Percentiles rank a stretch among this genome's conserved stretches.
Conservation (phyloP, 495 filamentous ascomycete species). For the Cercophora sp. region DNA sequence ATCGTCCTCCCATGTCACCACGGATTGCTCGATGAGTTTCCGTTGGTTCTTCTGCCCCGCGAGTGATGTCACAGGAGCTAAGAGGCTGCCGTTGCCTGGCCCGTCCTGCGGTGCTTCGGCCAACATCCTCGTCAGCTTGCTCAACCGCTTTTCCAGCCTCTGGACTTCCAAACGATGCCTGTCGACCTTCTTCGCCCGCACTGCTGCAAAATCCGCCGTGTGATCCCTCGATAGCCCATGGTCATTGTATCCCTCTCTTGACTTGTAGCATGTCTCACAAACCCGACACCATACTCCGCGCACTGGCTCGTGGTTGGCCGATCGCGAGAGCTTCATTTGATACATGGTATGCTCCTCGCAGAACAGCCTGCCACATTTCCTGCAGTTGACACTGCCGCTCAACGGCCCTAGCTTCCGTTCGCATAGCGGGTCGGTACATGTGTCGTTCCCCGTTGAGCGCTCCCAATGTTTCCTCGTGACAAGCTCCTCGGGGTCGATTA, state of each 20-base stretch:
- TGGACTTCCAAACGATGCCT: slow-evolving; percentile 80
- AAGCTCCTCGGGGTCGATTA: slow-evolving; percentile 81
- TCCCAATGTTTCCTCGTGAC: slow-evolving; percentile 91
- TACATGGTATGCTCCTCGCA: slow-evolving; percentile 99
- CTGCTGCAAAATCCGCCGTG: slow-evolving; percentile 59
- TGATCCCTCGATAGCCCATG: slow-evolving; percentile 70
- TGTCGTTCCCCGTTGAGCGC: slow-evolving; percentile 61
- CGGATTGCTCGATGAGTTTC: slow-evolving; percentile 79
- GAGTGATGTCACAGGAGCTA: slow-evolving; percentile 31
- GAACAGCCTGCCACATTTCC: slow-evolving; percentile 87
- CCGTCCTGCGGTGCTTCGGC: slow-evolving; percentile 63
- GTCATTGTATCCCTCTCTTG: slow-evolving; percentile 91
- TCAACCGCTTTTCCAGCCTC: slow-evolving; percentile 84
- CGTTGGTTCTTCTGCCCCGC: slow-evolving; percentile 57
- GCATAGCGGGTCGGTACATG: slow-evolving; percentile 83
- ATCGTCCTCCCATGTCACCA: slow-evolving; percentile 96
- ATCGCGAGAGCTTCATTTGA: slow-evolving; percentile 93
- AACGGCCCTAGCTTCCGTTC: slow-evolving; percentile 70
- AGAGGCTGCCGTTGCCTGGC: slow-evolving; percentile 21
- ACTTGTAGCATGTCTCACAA: slow-evolving; percentile 98
- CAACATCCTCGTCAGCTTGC: slow-evolving; percentile 81
- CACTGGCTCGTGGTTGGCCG: slow-evolving; percentile 87
- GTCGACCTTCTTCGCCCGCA: slow-evolving; percentile 75
- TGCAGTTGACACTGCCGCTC: slow-evolving; percentile 84
- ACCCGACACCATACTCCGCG: slow-evolving; percentile 90